A percentile compares a stretch with the other conserved stretches of the same genome.
These are phyloP conservation scores for Fusarium sp. DNA, from an alignment of 2,329 filamentous ascomycete genomes.

Conservation along the genomic window DNA sequence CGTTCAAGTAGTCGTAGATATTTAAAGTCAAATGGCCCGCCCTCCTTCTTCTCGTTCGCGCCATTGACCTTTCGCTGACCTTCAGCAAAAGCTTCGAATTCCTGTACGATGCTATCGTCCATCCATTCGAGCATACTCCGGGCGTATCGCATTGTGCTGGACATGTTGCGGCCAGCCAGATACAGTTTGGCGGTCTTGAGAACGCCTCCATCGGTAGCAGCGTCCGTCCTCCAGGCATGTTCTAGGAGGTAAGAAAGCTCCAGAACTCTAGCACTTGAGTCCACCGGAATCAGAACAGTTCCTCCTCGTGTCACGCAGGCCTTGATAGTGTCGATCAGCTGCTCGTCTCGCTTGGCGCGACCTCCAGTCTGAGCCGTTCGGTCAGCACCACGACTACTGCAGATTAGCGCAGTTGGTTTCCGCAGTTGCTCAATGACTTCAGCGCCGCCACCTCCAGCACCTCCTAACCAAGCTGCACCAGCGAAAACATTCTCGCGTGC, in stretches of 20 bases:
- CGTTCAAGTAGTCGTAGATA: slow-evolving; percentile 86
- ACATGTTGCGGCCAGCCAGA: slow-evolving; percentile 85
- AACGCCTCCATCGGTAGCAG: slow-evolving; percentile 61
- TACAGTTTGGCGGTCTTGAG: slow-evolving; percentile 73
- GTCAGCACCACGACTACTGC: slow-evolving; percentile 85
- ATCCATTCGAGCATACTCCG: slow-evolving; percentile 99
- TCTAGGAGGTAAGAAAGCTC: slow-evolving; percentile 94
- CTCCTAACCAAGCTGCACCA: slow-evolving; percentile 92
- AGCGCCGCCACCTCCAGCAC: slow-evolving; percentile 80
- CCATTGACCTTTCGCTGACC: slow-evolving; percentile 59
- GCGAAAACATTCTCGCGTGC: slow-evolving; percentile 95
- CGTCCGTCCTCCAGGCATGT: slow-evolving; percentile 84
- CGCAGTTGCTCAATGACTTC: slow-evolving; percentile 94
- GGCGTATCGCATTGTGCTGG: slow-evolving; percentile 89
- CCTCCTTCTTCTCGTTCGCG: slow-evolving; percentile 63
- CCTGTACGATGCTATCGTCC: slow-evolving; percentile 93
- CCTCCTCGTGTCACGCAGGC: slow-evolving; percentile 83
- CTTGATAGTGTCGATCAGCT: slow-evolving; percentile 84
- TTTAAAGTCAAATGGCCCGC: slow-evolving; percentile 89
- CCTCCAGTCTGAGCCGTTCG: slow-evolving; percentile 76
- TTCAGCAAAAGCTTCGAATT: slow-evolving; percentile 81
- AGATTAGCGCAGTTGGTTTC: slow-evolving; percentile 93
- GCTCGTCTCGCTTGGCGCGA: slow-evolving; percentile 84
- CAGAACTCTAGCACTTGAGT: slow-evolving; percentile 93
- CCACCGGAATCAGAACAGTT: slow-evolving; percentile 91